Conservation (phyloP, 495 filamentous ascomycete species). For the Penicillium subrubescens region DNA sequence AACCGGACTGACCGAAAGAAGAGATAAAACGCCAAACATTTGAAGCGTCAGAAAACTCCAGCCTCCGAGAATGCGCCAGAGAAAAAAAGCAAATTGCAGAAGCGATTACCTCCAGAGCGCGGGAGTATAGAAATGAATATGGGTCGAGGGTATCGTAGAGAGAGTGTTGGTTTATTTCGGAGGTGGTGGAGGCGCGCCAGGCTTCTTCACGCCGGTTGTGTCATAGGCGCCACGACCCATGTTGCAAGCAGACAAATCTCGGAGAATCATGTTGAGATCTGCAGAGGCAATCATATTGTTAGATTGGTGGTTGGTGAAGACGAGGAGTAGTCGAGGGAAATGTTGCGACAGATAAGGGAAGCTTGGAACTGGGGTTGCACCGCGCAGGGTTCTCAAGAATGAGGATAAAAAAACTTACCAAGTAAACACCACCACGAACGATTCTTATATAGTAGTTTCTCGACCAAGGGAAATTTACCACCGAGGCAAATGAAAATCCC, state of each 20-base stretch:
- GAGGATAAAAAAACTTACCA: conserved; percentile 31
- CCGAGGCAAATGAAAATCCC: conserved; percentile 28
- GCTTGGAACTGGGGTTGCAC: conserved; percentile 7
- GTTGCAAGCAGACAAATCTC: conserved; percentile 51
- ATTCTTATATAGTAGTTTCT: conserved; percentile 31
- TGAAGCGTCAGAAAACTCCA: conserved; percentile 25
- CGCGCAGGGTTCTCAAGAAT: conserved; percentile 20
- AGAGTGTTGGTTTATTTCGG: conserved; percentile 34
- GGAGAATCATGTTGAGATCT: conserved; percentile 54
- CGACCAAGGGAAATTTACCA: conserved; percentile 13
- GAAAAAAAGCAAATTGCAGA: conserved; percentile 18
- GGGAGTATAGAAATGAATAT: conserved; percentile 20
- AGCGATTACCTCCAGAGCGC: conserved; percentile 27
- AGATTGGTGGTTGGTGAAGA: conserved; percentile 18
- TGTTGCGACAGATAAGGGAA: neutral
- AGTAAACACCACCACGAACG: conserved; percentile 27
- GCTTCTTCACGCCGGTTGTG: conserved; percentile 61
- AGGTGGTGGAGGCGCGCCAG: conserved; percentile 52
- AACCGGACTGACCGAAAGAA: conserved; percentile 35
- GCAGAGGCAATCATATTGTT: conserved; percentile 39
- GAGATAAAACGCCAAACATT: conserved; percentile 29
- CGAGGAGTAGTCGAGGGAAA: neutral
- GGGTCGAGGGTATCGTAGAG: conserved; percentile 17
- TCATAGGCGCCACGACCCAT: conserved; percentile 64
- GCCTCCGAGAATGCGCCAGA: conserved; percentile 4